Evolutionary conservation across 2,329 filamentous ascomycete genomes (phyloP), one percentile per base, ranked within the genome.

Genomic region (Talaromyces sp.): DNA sequence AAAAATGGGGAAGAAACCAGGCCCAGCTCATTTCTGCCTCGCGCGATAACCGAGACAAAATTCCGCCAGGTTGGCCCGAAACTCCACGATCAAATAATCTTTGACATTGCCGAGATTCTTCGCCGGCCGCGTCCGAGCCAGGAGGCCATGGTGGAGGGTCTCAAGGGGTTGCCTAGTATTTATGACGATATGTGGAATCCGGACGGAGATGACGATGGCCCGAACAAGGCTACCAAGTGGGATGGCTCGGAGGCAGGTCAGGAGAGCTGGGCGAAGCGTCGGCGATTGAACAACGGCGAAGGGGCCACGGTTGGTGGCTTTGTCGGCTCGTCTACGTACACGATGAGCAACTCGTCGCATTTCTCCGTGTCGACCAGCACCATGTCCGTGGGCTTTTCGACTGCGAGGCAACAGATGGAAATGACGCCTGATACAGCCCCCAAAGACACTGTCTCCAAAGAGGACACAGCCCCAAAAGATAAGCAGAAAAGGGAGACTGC

Each of bases 11-110:
- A 87, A 66, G 80, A 86, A 61, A 86, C 88, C 0, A 85, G 83
- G 7, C 73, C 94, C 16, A 95, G 91, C 0, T 82, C 83, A 0
- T 97, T 96, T 68, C 78, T 97, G 23, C 82, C 85, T 0, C 78
- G 82, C 0, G 74, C 77, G 56, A 73, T 75, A 73, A 85, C 84
- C 64, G 82, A 78, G 18, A 76, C 76, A 40, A 77, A 79, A 31
- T 83, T 88, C 63, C 81, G 82, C 36, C 80, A 83, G 30, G 84
- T 85, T 67, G 93, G 92, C 0, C 91, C 93, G 1, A 86, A 85
- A 0, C 85, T 96, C 56, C 82, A 87, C 40, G 81, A 84, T 36
- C 78, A 80, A 1, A 80, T 87, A 1, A 81, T 95, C 10, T 81
- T 83, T 44, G 84, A 86, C 33, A 84, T 95, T 7, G 89, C 89